These are phyloP conservation scores for Penicillium expansum DNA, from an alignment of 2,329 filamentous ascomycete genomes.

Conservation along the genomic window DNA sequence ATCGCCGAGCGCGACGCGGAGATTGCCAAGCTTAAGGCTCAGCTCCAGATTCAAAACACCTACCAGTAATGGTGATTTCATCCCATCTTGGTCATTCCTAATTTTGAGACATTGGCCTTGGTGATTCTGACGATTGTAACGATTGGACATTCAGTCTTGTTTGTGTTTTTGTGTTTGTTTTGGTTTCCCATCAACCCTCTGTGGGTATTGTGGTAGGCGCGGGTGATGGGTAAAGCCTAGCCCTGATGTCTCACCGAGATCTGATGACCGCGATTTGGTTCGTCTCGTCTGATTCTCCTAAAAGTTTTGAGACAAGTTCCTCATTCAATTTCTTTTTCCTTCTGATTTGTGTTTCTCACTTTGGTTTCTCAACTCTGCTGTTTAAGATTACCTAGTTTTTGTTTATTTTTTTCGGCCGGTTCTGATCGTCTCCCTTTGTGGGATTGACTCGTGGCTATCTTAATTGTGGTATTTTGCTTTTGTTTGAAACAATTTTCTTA, in stretches of 20 bases:
- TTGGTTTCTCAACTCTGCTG: conserved; percentile 6
- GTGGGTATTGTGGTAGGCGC: conserved; percentile 35
- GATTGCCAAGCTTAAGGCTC: conserved; percentile 24
- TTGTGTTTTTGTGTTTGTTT: background rate
- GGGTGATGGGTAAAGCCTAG: conserved; percentile 34
- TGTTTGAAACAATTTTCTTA: conserved; percentile 5
- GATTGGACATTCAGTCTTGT: background rate
- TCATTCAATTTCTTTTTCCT: conserved; percentile 10
- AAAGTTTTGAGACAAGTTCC: conserved; percentile 31
- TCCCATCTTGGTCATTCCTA: background rate
- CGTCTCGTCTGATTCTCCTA: conserved; percentile 22
- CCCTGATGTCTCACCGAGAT: conserved; percentile 28
- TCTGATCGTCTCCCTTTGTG: conserved; percentile 50
- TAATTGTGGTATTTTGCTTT: conserved; percentile 18
- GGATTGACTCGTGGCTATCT: conserved; percentile 52
- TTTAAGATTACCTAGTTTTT: conserved; percentile 1
- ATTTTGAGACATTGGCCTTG: background rate
- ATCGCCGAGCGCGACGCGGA: conserved; percentile 29
- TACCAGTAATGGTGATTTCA: conserved; percentile 20
- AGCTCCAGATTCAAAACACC: conserved; percentile 20
- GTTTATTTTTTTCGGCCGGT: conserved; percentile 37
- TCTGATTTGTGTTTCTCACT: background rate
- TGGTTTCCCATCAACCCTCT: conserved; percentile 17
- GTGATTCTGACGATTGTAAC: background rate
- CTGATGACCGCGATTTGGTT: conserved; percentile 18